Conservation (phyloP, 1,284 basidiomycete genomes). For the Trametes pubescens region DNA sequence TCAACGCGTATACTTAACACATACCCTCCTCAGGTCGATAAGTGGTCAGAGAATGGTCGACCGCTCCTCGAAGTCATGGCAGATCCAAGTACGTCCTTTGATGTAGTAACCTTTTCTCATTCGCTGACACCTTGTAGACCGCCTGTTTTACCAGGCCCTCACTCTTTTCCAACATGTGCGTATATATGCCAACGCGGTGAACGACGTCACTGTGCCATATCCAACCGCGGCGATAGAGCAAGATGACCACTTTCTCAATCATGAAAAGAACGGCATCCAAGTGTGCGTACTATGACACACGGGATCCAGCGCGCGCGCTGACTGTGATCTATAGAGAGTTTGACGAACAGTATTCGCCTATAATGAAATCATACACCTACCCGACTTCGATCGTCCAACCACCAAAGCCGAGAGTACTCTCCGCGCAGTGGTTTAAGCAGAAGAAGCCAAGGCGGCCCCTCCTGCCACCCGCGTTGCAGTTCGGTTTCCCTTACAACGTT, state of each 20-base stretch:
- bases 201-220: conserved; percentile 86
- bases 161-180: conserved; percentile 72
- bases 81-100: conserved; percentile 69
- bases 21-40: conserved; percentile 55
- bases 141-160: conserved; percentile 83
- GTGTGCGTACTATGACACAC: conserved; percentile 54
- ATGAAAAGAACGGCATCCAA: conserved; percentile 64
- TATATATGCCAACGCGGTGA: conserved; percentile 87
- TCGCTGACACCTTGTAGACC: conserved; percentile 51
- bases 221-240: conserved; percentile 78
- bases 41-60: conserved; percentile 73
- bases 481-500: conserved; percentile 76
- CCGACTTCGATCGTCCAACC: conserved; percentile 50
- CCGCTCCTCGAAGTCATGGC: conserved; percentile 87
- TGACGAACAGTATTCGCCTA: conserved; percentile 60
- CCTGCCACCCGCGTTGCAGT: conserved; percentile 71
- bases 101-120: too few species aligned
- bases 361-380: conserved; percentile 60
- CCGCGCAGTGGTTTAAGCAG: conserved; percentile 56
- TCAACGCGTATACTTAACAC: background rate
- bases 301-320: background rate
- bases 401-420: conserved; percentile 49
- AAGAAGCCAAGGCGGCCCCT: conserved; percentile 49
- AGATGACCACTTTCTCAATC: conserved; percentile 72
- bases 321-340: conserved; percentile 53